Base-by-base conservation (phyloP, 179 eudicot species). In the Corrigiola litoralis region DNA sequence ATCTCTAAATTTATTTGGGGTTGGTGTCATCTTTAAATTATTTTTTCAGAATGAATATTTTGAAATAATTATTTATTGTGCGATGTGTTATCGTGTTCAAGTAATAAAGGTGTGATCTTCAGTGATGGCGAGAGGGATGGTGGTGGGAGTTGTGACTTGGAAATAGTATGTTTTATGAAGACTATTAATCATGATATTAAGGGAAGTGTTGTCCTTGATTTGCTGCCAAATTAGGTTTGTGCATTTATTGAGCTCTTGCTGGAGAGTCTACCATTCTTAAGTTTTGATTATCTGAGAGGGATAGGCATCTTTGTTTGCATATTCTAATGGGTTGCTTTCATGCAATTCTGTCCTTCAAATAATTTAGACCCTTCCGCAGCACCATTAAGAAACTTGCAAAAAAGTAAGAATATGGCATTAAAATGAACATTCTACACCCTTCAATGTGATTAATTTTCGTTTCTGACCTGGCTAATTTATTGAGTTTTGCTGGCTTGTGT, bases 201-300 rank as follows among this genome's bases (percentile, higher is more conserved):
- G 31, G 12, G n/a, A 37, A 21, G 27, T 25, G 59, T n/a, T 60
- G 52, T 59, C 46, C 67, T 53, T 21, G 34, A 25, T 59, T 60
- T 53, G 20, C 36, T 72, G 45, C 52, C 33, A 44, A 45, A 53
- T 61, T 61, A 54, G 27, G 56, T 72, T 42, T 58, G 46, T n/a
- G n/a, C n/a, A n/a, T n/a, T n/a, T n/a, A n/a, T n/a, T n/a, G n/a
- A n/a, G n/a, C n/a, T n/a, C n/a, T n/a, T n/a, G n/a, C n/a, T n/a
- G n/a, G n/a, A 44, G 1, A 6, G 17, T 46, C 5, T 46, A 20
- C n/a, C 51, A 46, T 17, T 46, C 51, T 47, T 27, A 5, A 16
- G 25, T 14, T 59, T 60, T 13, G 0, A 32, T 5, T 57, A 32
- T 13, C 10, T 5, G 27, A 32, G 66, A 28, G 29, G 9, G 50